A percentile compares a stretch with the other conserved stretches of the same genome.
phyloP scores from a whole-genome alignment of 139 green algal species.

The Micromonas pusilla region DNA sequence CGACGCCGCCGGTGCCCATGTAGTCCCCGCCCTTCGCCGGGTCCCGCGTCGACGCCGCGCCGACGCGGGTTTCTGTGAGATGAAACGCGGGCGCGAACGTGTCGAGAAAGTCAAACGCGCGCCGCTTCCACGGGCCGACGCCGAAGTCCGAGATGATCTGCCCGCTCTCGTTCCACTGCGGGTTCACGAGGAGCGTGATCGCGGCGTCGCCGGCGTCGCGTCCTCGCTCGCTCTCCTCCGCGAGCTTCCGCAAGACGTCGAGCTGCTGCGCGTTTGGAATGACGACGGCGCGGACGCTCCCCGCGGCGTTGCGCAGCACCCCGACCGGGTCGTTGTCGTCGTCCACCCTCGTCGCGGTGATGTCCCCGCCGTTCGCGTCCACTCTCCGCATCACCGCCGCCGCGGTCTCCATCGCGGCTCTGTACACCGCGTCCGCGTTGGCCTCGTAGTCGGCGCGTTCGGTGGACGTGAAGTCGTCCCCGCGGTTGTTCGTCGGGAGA shows the following conservation, averaged over 20 bases:
- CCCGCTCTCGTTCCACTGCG: constrained; percentile 32
- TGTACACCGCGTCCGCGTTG: constrained; percentile 18
- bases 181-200: constrained; percentile 28
- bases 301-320: background rate
- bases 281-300: constrained; percentile 11
- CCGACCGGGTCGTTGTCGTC: constrained; percentile 25
- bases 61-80: constrained; percentile 28
- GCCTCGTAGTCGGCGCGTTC: background rate
- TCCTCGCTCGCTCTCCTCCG: too few species aligned
- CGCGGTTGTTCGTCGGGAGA: constrained; percentile 16
- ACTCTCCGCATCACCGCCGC: background rate
- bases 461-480: constrained; percentile 7
- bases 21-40: background rate
- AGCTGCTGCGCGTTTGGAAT: constrained; percentile 22
- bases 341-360: constrained; percentile 10
- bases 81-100: constrained; percentile 22
- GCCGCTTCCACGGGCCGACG: constrained; percentile 30
- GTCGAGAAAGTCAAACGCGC: constrained; percentile 24
- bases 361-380: constrained; percentile 5
- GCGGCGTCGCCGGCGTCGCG: background rate
- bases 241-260: constrained; percentile 1
- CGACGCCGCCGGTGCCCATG: constrained; percentile 2
- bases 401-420: constrained; percentile 4
- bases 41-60: background rate
- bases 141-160: constrained; percentile 39